Base-by-base conservation (phyloP, 495 filamentous ascomycete genomes). In the Tuber indicum region DNA sequence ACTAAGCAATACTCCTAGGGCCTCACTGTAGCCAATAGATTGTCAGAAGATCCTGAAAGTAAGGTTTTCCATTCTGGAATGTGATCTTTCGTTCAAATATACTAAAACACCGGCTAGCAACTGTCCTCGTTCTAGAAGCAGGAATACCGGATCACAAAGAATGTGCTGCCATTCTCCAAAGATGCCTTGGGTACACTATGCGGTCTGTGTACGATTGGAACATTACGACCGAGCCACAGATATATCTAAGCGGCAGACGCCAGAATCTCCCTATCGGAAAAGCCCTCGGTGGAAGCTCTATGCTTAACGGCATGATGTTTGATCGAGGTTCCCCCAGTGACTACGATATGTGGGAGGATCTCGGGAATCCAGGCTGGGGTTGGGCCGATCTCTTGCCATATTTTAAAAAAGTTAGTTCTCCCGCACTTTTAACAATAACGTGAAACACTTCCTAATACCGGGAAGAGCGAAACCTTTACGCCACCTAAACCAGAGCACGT, bases 1-100 rank as follows among this genome's bases (percentile, higher is more conserved):
- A 44, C 58, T 75, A 46, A 80, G 8, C 62, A 26, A 32, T 32
- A 72, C 47, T 87, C 84, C 12, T 83, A 86, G 47, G 88, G 88
- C 0, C 79, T 88, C 62, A 84, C 86, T 0, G 78, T 89, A 47
- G 87, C 85, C 2, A 81, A 85, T 8, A 85, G 87, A 26, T 82
- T 89, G 23, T 85, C 86, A 0, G 84, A 87, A 69, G 72, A 85
- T 45, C 41, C 72, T 21, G 79, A 76, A 21, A 76, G 85, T 83
- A 71, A 58, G 78, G 42, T 66, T 66, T 21, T 43, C 43, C 36
- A 43, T 9, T 70, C 47, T 3, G 32, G 14, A 7, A 72, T 74
- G 75, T 46, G 39, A 86, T 84, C 82, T 74, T 66, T 70, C 62
- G 32, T 69, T 44, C 12, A 69, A 58, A 49, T n/a, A 66, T 17